A percentile compares a stretch with the other conserved stretches of the same genome.
phyloP scores from a whole-genome alignment of 345 rosid species.

The Toxicodendron radicans region DNA sequence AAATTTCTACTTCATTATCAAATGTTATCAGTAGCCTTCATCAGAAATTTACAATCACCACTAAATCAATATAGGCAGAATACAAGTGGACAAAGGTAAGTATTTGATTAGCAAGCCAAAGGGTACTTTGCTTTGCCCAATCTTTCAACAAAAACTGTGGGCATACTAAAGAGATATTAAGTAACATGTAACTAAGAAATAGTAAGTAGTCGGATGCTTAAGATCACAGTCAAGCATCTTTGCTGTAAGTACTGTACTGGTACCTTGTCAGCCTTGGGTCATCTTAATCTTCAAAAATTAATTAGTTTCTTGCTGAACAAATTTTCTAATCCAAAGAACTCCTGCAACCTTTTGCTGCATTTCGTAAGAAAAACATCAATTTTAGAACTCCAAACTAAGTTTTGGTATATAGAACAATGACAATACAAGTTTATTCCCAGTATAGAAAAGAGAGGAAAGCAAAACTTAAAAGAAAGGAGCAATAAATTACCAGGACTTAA shows the following conservation, averaged over 20 bases:
- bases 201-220: neutral
- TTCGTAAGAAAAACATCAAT: slow-evolving; percentile 10
- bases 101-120: neutral
- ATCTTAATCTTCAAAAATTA: slow-evolving; percentile 23
- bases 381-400: neutral
- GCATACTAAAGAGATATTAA: neutral
- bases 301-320: slow-evolving; percentile 25
- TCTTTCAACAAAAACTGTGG: neutral
- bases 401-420: neutral
- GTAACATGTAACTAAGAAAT: neutral
- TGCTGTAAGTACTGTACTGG: slow-evolving; percentile 27
- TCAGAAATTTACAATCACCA: slow-evolving; percentile 1
- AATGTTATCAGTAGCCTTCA: neutral
- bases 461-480: neutral
- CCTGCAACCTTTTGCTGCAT: slow-evolving; percentile 46
- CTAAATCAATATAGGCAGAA: neutral
- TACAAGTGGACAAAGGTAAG: neutral
- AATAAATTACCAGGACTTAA: slow-evolving; percentile 60
- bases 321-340: slow-evolving; percentile 30
- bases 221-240: slow-evolving; percentile 11
- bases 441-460: neutral
- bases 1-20: neutral
- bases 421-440: neutral
- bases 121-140: neutral
- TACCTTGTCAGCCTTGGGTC: slow-evolving; percentile 27